These are phyloP conservation scores for Tetrapisispora arboricola DNA, from an alignment of 805 yeast genomes.

Conservation along the genomic window DNA sequence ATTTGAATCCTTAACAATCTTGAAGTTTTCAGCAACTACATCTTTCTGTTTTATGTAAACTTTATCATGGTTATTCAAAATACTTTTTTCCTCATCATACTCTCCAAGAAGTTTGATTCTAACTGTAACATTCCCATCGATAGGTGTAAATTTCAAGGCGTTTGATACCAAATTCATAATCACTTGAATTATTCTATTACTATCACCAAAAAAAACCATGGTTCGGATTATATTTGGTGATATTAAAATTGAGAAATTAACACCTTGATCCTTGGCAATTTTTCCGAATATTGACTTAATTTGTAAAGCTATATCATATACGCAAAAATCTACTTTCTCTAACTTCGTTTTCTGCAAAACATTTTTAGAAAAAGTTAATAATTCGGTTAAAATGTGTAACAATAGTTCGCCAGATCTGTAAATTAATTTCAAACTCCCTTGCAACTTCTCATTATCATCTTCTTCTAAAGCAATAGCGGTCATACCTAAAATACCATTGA, in stretches of 20 bases:
- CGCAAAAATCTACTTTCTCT: conserved; percentile 71
- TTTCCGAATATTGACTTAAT: conserved; percentile 77
- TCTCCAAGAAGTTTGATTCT: conserved; percentile 55
- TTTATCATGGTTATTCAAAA: conserved; percentile 30
- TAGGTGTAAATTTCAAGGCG: conserved; percentile 85
- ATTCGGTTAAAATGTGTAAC: conserved; percentile 80
- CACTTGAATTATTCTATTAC: conserved; percentile 82
- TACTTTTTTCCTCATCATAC: conserved; percentile 48
- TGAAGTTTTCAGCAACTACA: conserved; percentile 4
- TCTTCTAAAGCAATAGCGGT: conserved; percentile 91
- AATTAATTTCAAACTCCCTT: conserved; percentile 68
- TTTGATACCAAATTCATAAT: conserved; percentile 89
- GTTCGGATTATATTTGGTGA: conserved; percentile 51
- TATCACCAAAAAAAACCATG: conserved; percentile 73
- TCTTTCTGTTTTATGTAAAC: conserved; percentile 43
- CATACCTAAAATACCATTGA: conserved; percentile 94
- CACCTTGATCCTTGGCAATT: conserved; percentile 67
- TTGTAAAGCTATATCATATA: conserved; percentile 75
- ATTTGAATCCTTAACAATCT: neutral
- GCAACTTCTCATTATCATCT: conserved; percentile 52
- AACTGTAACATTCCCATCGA: conserved; percentile 70
- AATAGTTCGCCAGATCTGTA: conserved; percentile 86
- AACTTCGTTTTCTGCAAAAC: conserved; percentile 74
- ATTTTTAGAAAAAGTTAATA: conserved; percentile 81
- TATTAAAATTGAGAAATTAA: conserved; percentile 51